phyloP scores from a whole-genome alignment of 306 rosid species.

The Cicer cuneatum region DNA sequence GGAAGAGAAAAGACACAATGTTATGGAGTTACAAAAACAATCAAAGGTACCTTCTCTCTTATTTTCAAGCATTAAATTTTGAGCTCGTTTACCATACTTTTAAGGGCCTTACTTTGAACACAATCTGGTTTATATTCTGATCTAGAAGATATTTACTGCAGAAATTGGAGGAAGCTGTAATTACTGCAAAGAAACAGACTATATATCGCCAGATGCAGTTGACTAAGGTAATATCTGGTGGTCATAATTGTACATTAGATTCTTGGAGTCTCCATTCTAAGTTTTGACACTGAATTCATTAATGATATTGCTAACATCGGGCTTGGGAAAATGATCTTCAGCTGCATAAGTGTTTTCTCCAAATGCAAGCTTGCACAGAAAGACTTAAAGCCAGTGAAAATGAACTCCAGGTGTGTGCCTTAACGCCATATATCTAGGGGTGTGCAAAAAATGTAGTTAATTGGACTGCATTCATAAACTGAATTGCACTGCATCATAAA shows the following conservation, averaged over 20 bases:
- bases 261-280: constrained; percentile 14
- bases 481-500: too few species aligned
- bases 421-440: neutral
- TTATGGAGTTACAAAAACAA: constrained; percentile 69
- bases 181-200: constrained; percentile 74
- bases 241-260: constrained; percentile 7
- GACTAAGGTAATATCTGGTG: constrained; percentile 65
- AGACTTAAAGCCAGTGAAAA: constrained; percentile 69
- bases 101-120: neutral
- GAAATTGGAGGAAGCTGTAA: constrained; percentile 91
- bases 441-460: too few species aligned
- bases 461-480: too few species aligned
- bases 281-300: constrained; percentile 32
- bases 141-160: constrained; percentile 50
- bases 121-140: constrained; percentile 37
- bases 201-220: constrained; percentile 67
- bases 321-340: constrained; percentile 53
- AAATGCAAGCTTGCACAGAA: constrained; percentile 66
- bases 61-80: constrained; percentile 27
- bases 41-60: constrained; percentile 57
- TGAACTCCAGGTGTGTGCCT: constrained; percentile 82
- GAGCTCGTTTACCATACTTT: constrained; percentile 22
- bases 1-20: constrained; percentile 52
- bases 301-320: constrained; percentile 39
- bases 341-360: constrained; percentile 72